Conservation (phyloP, 352 stramenopile genomes). For the Elongisporangium prolatum region DNA sequence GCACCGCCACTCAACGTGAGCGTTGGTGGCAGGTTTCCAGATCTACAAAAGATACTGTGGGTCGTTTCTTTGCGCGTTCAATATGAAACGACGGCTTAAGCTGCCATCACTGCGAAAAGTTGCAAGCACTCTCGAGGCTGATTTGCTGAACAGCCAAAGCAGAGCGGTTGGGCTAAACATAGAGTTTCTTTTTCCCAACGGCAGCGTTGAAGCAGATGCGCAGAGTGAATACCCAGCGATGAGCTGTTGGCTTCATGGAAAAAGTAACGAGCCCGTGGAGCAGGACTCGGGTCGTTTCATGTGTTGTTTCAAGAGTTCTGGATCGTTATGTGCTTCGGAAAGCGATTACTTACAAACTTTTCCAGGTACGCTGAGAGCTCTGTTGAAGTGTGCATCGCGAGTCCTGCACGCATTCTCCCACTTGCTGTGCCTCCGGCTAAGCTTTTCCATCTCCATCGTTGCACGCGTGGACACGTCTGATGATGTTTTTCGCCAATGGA, state of each 20-base stretch:
- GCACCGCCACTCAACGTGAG: not conserved
- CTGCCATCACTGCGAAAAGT: not conserved
- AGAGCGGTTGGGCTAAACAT: constrained; percentile 6
- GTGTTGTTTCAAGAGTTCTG: constrained; percentile 10
- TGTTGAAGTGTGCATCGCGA: constrained; percentile 15
- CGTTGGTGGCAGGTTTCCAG: not conserved
- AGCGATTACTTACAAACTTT: not conserved
- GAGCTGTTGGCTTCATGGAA: constrained; percentile 9
- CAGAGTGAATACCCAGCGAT: not conserved
- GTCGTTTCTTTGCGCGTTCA: not conserved
- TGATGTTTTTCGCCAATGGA: constrained; percentile 71
- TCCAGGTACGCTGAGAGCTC: constrained; percentile 22
- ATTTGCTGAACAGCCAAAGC: not conserved
- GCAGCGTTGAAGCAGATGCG: constrained; percentile 2
- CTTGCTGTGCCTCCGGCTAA: constrained; percentile 14
- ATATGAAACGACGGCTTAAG: not conserved
- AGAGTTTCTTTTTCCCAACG: constrained; percentile 18
- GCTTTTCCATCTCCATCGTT: constrained; percentile 10
- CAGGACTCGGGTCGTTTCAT: constrained; percentile 9
- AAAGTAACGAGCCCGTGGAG: constrained; percentile 6
- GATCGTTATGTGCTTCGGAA: constrained; percentile 8
- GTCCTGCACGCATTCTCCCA: constrained; percentile 12
- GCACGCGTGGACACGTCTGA: constrained; percentile 6
- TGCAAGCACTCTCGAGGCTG: not conserved
- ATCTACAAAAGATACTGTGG: not conserved